These are phyloP conservation scores for Clavaria fumosa DNA, from an alignment of 768 basidiomycete genomes.

Conservation along the genomic window DNA sequence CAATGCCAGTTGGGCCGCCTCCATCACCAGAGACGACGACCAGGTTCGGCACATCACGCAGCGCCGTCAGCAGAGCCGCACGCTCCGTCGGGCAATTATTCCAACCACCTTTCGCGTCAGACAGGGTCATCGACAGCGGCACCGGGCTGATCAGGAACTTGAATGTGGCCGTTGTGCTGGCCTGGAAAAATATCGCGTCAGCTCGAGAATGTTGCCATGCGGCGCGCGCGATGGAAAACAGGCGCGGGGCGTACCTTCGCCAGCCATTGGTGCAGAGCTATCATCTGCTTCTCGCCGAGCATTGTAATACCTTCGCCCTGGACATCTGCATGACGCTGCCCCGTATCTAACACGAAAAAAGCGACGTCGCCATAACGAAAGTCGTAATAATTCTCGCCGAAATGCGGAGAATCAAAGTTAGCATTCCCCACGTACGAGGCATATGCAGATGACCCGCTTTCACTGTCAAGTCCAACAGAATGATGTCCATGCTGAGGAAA, in stretches of 20 bases:
- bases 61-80: conserved; percentile 33
- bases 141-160: conserved; percentile 67
- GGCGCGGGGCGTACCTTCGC: conserved; percentile 23
- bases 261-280: conserved; percentile 49
- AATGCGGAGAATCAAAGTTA: conserved; percentile 38
- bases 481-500: no score
- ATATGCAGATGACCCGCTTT: no score
- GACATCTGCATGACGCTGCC: conserved; percentile 36
- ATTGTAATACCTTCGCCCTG: conserved; percentile 37
- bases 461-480: no score
- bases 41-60: conserved; percentile 58
- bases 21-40: conserved; percentile 58
- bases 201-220: no score
- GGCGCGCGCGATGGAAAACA: neutral
- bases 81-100: conserved; percentile 48
- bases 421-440: conserved; percentile 44
- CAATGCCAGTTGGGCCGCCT: no score
- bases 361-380: conserved; percentile 54
- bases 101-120: conserved; percentile 55
- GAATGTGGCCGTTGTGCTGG: conserved; percentile 57
- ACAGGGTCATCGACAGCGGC: conserved; percentile 65
- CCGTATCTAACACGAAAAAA: conserved; percentile 69
- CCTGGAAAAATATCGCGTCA: conserved; percentile 22
- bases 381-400: conserved; percentile 37
- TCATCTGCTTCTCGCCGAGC: conserved; percentile 52